Conservation (phyloP, 2,329 filamentous ascomycete genomes). For the Pseudogymnoascus sp. region DNA sequence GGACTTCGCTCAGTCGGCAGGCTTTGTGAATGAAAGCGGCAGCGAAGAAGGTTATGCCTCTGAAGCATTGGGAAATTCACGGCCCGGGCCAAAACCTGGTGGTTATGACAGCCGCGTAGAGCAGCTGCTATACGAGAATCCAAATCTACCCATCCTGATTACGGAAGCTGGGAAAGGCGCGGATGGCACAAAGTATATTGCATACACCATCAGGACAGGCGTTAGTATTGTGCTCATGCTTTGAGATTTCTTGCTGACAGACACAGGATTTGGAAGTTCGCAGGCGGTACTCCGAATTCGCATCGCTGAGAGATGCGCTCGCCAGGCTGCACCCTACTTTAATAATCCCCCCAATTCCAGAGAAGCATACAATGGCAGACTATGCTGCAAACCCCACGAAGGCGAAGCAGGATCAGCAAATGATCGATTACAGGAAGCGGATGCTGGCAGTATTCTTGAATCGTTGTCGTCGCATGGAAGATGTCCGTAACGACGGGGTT, state of each 20-base stretch:
- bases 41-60: slow-evolving; percentile 41
- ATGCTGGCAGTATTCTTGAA: slow-evolving; percentile 97
- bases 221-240: slow-evolving; percentile 39
- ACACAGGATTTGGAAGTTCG: slow-evolving; percentile 85
- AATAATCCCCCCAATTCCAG: slow-evolving; percentile 92
- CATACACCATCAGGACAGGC: slow-evolving; percentile 92
- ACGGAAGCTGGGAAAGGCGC: slow-evolving; percentile 91
- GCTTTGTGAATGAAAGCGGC: slow-evolving; percentile 26
- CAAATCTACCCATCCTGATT: slow-evolving; percentile 81
- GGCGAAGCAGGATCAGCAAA: slow-evolving; percentile 93
- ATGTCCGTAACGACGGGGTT: slow-evolving; percentile 84
- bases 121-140: slow-evolving; percentile 94
- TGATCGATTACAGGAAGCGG: slow-evolving; percentile 91
- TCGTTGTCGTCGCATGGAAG: slow-evolving; percentile 84
- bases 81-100: slow-evolving; percentile 63
- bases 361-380: slow-evolving; percentile 98
- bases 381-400: slow-evolving; percentile 97
- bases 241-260: slow-evolving; percentile 15
- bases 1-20: slow-evolving; percentile 15
- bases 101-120: slow-evolving; percentile 94
- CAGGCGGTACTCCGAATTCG: slow-evolving; percentile 92
- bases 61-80: slow-evolving; percentile 34
- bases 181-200: slow-evolving; percentile 89
- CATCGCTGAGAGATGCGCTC: slow-evolving; percentile 78
- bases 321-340: slow-evolving; percentile 89